A percentile compares a stretch with the other conserved stretches of the same genome.
Conservation (phyloP, 108 stramenopile genomes). For the Cyclotella kingstonii region DNA sequence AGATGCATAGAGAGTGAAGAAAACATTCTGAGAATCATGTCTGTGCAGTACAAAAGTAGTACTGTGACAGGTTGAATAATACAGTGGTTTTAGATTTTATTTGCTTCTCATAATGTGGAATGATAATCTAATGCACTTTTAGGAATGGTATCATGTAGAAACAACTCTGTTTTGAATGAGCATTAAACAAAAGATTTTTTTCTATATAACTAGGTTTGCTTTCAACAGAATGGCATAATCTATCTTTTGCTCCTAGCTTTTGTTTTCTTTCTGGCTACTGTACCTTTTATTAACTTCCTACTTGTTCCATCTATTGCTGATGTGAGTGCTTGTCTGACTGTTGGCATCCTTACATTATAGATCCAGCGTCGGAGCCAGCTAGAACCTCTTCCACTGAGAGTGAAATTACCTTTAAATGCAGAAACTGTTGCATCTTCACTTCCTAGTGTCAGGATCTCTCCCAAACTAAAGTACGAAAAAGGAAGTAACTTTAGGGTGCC, state of each 20-base stretch:
- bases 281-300: slow-evolving; percentile 29
- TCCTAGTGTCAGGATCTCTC: slow-evolving; percentile 75
- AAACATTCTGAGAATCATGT: slow-evolving; percentile 26
- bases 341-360: slow-evolving; percentile 83
- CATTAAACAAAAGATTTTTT: no score
- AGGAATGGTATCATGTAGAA: no score
- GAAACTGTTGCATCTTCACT: slow-evolving; percentile 62
- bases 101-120: no score
- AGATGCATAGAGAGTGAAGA: background rate
- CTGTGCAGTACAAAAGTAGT: slow-evolving; percentile 1
- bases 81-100: background rate
- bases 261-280: background rate
- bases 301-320: slow-evolving; percentile 46
- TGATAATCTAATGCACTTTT: no score
- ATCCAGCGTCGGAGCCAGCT: slow-evolving; percentile 64
- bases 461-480: slow-evolving; percentile 66
- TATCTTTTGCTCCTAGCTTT: slow-evolving; percentile 1
- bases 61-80: slow-evolving; percentile 19
- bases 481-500: slow-evolving; percentile 19
- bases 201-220: no score
- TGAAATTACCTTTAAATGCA: slow-evolving; percentile 63
- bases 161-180: no score
- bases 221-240: background rate
- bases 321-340: slow-evolving; percentile 43
- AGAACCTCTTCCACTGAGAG: slow-evolving; percentile 57